Evolutionary conservation across 2,329 filamentous ascomycete genomes (phyloP).

Genomic region (Fusarium liriodendri): DNA sequence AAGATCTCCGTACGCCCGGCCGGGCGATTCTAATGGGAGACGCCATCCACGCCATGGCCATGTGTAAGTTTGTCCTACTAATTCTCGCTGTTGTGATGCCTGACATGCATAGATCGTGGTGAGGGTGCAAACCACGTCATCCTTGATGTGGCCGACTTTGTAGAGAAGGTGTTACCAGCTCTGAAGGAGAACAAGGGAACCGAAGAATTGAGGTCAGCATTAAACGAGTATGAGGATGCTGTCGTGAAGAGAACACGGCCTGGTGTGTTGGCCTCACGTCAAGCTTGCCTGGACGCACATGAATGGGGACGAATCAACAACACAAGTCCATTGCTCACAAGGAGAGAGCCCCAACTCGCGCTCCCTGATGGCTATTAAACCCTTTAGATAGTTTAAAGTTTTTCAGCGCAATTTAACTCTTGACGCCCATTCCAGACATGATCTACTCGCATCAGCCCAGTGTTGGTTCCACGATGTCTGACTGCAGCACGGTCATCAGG

Average conservation of each 20-base stretch:
- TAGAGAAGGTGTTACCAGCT: slow-evolving; percentile 45
- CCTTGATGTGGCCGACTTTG: slow-evolving; percentile 60
- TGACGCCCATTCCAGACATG: not conserved
- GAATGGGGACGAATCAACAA: slow-evolving; percentile 56
- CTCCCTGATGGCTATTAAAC: not conserved
- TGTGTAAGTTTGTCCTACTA: slow-evolving; percentile 58
- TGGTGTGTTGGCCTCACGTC: slow-evolving; percentile 61
- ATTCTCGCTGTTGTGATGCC: accelerated
- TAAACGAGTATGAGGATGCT: slow-evolving; percentile 57
- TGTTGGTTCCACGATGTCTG: not conserved
- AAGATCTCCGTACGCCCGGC: slow-evolving; percentile 50
- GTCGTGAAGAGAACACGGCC: slow-evolving; percentile 56
- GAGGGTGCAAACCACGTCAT: slow-evolving; percentile 70
- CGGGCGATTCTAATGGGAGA: slow-evolving; percentile 63
- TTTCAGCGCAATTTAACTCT: not conserved
- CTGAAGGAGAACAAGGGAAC: not conserved
- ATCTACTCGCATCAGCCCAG: not conserved
- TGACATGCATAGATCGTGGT: slow-evolving; percentile 57
- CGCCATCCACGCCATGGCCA: slow-evolving; percentile 68
- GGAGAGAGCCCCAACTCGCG: slow-evolving; percentile 46
- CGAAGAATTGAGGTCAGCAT: slow-evolving; percentile 36
- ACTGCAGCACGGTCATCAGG: not conserved
- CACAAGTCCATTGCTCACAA: slow-evolving; percentile 53
- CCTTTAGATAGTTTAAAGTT: not conserved
- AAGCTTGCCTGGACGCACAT: slow-evolving; percentile 67